Conservation (phyloP, 2,329 filamentous ascomycete genomes). For the Tolypocladium ovalisporum region DNA sequence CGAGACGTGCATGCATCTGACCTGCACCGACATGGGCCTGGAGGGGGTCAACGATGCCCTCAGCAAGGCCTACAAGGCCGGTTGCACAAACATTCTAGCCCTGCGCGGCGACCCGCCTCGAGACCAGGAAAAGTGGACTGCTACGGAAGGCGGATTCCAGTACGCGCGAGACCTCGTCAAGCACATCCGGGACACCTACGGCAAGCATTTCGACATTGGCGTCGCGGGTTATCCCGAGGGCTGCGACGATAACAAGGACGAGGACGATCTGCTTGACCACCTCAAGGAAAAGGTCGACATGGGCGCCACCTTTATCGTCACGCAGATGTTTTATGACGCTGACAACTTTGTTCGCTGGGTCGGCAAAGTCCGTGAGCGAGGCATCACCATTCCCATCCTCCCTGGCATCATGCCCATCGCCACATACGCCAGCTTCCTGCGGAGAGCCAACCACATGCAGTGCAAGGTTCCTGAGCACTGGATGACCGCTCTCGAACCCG, state of each 20-base stretch:
- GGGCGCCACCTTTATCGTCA: constrained; percentile 87
- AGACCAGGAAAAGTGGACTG: constrained; percentile 90
- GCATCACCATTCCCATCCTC: constrained; percentile 74
- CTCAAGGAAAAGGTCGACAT: constrained; percentile 96
- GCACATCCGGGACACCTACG: constrained; percentile 67
- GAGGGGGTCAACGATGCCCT: constrained; percentile 87
- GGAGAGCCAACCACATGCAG: constrained; percentile 84
- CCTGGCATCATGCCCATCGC: constrained; percentile 84
- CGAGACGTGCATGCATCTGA: constrained; percentile 98
- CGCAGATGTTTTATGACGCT: constrained; percentile 98
- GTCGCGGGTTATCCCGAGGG: constrained; percentile 96
- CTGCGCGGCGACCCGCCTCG: constrained; percentile 86
- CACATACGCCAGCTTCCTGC: constrained; percentile 85
- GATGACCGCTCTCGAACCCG: constrained; percentile 72
- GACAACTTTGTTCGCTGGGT: constrained; percentile 94
- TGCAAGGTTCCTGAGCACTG: constrained; percentile 73
- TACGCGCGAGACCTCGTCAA: constrained; percentile 87
- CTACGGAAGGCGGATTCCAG: constrained; percentile 73
- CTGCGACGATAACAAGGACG: constrained; percentile 83
- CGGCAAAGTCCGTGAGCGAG: constrained; percentile 69
- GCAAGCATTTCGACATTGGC: constrained; percentile 80
- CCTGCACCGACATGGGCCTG: constrained; percentile 94
- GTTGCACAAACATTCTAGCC: constrained; percentile 94
- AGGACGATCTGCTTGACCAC: constrained; percentile 77
- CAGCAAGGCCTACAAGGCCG: constrained; percentile 79